Percentiles rank a stretch among this genome's conserved stretches.
These are phyloP conservation scores for Chimonanthus praecox DNA, from an alignment of 164 flowering plant species.

Conservation along the genomic window DNA sequence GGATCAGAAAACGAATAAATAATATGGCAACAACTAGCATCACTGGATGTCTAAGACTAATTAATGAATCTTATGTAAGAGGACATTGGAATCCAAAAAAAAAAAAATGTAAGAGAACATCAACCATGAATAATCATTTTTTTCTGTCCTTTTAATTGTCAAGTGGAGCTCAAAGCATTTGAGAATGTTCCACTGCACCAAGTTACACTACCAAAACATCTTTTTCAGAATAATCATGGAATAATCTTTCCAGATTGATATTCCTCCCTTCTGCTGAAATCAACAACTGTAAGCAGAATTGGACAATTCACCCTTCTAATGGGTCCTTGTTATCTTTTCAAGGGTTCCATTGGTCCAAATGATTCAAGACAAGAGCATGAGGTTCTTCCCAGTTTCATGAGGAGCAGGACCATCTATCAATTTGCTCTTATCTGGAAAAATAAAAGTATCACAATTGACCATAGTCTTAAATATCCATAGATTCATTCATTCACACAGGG, in stretches of 20 bases:
- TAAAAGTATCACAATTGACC: background rate
- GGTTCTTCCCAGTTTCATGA: background rate
- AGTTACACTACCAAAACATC: background rate
- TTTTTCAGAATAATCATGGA: background rate
- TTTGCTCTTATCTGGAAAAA: background rate
- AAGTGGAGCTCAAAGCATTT: background rate
- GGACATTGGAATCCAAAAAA: too few relatives aligned
- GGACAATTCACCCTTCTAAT: background rate
- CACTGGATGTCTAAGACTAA: too few relatives aligned
- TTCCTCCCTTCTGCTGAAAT: background rate
- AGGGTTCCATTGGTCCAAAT: background rate
- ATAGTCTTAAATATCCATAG: too few relatives aligned
- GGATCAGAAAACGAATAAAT: too few relatives aligned
- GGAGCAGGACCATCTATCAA: background rate
- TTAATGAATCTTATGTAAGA: too few relatives aligned
- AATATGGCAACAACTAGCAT: too few relatives aligned
- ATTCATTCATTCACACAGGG: too few relatives aligned
- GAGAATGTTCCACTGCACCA: background rate
- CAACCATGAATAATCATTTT: too few relatives aligned
- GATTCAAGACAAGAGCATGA: background rate
- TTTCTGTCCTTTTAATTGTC: background rate
- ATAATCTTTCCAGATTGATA: background rate
- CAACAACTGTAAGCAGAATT: background rate
- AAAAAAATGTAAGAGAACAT: too few relatives aligned
- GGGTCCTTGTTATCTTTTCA: background rate